These are phyloP conservation scores for Sphenostylis stenocarpa DNA, from an alignment of 306 rosid genomes.

Conservation along the genomic window DNA sequence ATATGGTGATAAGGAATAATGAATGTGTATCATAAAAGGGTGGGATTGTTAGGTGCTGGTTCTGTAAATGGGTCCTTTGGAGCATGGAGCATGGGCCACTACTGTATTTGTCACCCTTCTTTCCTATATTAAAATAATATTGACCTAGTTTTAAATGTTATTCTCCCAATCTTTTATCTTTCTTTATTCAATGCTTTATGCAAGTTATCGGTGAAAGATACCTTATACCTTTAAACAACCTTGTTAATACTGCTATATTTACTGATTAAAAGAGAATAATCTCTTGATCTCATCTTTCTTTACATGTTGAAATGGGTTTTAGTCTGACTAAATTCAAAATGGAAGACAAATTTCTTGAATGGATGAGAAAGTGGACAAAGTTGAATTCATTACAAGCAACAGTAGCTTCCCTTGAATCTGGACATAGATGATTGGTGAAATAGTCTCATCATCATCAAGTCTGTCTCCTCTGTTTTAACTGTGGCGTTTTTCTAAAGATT, in stretches of 20 bases:
- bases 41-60: slow-evolving; percentile 29
- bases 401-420: background rate
- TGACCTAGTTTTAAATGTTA: background rate
- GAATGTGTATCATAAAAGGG: slow-evolving; percentile 26
- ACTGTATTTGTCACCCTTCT: slow-evolving; percentile 15
- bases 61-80: slow-evolving; percentile 42
- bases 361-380: slow-evolving; percentile 20
- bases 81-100: background rate
- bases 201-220: no score
- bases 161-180: background rate
- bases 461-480: background rate
- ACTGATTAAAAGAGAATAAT: background rate
- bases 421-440: background rate
- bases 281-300: no score
- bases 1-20: slow-evolving; percentile 49
- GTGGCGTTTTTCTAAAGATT: background rate
- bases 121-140: slow-evolving; percentile 29
- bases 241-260: background rate
- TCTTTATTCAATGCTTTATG: background rate
- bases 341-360: background rate
- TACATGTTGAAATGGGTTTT: slow-evolving; percentile 10
- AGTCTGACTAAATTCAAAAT: background rate
- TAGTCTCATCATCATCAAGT: background rate
- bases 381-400: background rate
- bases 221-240: no score